phyloP scores from a whole-genome alignment of 2,329 filamentous ascomycete genomes.

The Cercospora sesami region DNA sequence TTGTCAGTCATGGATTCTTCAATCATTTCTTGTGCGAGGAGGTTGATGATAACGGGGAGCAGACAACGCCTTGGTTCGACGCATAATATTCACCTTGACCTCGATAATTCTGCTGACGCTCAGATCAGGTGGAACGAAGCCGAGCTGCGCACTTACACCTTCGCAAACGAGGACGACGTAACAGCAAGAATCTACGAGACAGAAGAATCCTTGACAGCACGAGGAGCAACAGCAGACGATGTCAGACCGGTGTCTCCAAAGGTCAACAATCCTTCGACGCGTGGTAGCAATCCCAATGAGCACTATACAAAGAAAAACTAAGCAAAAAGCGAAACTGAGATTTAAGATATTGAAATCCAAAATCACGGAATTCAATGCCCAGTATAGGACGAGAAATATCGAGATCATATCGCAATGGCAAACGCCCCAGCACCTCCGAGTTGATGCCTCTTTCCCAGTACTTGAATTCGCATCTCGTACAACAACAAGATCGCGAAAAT shows the following conservation, averaged over 20 bases:
- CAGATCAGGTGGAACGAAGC: slow-evolving; percentile 32
- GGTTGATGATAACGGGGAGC: slow-evolving; percentile 34
- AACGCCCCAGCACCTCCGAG: too few relatives aligned
- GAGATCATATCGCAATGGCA: too few relatives aligned
- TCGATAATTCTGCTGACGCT: not conserved
- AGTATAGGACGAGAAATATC: too few relatives aligned
- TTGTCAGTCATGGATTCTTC: slow-evolving; percentile 37
- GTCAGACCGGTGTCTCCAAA: slow-evolving; percentile 1
- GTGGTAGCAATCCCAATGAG: slow-evolving; percentile 14
- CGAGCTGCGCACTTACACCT: slow-evolving; percentile 34
- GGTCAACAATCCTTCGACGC: slow-evolving; percentile 10
- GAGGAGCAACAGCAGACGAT: slow-evolving; percentile 18
- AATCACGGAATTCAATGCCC: too few relatives aligned
- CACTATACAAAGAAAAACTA: not conserved
- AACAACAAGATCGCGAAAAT: too few relatives aligned
- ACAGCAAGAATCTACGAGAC: slow-evolving; percentile 34
- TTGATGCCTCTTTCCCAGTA: too few relatives aligned
- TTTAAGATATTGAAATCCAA: too few relatives aligned
- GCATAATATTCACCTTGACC: too few relatives aligned
- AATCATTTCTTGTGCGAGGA: slow-evolving; percentile 35
- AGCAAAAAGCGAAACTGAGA: too few relatives aligned
- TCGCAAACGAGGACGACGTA: slow-evolving; percentile 31
- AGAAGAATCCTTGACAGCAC: slow-evolving; percentile 23
- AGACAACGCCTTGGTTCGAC: slow-evolving; percentile 28
- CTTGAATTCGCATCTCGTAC: too few relatives aligned